Conservation (phyloP, 2,329 filamentous ascomycete genomes). For the Hirsutella thompsonii region DNA sequence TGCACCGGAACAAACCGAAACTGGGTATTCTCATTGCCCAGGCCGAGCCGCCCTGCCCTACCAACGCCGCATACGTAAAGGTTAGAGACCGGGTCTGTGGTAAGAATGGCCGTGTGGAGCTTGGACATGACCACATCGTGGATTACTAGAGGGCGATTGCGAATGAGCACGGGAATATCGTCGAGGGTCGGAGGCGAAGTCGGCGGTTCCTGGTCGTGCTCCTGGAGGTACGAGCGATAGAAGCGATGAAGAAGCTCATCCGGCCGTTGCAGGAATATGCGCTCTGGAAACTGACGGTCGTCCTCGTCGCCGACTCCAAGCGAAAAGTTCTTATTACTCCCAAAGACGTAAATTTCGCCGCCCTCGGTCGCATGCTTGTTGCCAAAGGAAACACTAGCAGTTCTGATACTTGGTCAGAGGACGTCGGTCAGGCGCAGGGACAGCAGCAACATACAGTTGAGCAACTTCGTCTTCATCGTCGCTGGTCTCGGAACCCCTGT, state of each 20-base stretch:
- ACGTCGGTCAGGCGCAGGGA: too few relatives aligned
- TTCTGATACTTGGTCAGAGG: conserved; percentile 9
- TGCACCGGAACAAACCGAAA: conserved; percentile 80
- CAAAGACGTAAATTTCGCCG: conserved; percentile 86
- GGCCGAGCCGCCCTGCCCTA: conserved; percentile 75
- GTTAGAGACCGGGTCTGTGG: conserved; percentile 77
- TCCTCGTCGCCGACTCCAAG: conserved; percentile 92
- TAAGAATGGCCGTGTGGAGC: conserved; percentile 79
- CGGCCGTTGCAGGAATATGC: conserved; percentile 63
- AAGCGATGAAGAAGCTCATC: conserved; percentile 64
- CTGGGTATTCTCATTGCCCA: conserved; percentile 79
- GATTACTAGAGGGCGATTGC: conserved; percentile 59
- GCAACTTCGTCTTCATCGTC: conserved; percentile 22
- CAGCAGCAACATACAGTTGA: conserved; percentile 14
- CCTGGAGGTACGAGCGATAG: conserved; percentile 51
- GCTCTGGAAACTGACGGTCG: conserved; percentile 86
- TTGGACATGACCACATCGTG: conserved; percentile 83
- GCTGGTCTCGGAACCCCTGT: conserved; percentile 43
- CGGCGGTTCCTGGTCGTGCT: conserved; percentile 21
- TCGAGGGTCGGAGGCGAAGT: conserved; percentile 17
- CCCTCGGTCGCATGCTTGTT: conserved; percentile 28
- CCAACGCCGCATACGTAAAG: conserved; percentile 89
- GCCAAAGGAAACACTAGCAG: conserved; percentile 7
- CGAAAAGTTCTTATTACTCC: conserved; percentile 90
- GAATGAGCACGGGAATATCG: conserved; percentile 61